Conservation (phyloP, 192 early-diverging fungal species). For the Pilaira anomala region DNA sequence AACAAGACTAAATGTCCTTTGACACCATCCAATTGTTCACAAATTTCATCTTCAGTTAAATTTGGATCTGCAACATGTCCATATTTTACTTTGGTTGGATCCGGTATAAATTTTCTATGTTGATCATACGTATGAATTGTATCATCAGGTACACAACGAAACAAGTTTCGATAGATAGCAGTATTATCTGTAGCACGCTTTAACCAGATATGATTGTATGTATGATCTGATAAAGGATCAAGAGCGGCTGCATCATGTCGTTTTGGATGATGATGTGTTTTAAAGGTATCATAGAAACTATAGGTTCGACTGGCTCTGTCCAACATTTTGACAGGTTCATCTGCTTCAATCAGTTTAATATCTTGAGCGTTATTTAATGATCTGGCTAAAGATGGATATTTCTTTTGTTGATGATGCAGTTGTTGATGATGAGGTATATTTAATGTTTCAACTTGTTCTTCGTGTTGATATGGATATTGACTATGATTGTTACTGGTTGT, state of each 20-base stretch:
- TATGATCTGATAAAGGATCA: slow-evolving; percentile 66
- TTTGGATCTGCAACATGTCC: slow-evolving; percentile 49
- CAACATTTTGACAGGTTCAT: slow-evolving; percentile 41
- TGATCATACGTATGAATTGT: slow-evolving; percentile 56
- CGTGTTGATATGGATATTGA: neutral
- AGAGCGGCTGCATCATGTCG: slow-evolving; percentile 39
- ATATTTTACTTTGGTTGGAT: slow-evolving; percentile 35
- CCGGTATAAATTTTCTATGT: slow-evolving; percentile 44
- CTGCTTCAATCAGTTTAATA: slow-evolving; percentile 23
- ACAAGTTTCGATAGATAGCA: slow-evolving; percentile 64
- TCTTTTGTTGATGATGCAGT: neutral
- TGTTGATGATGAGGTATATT: neutral
- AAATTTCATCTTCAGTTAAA: slow-evolving; percentile 27
- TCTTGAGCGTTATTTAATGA: slow-evolving; percentile 21
- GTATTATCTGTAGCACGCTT: slow-evolving; percentile 63
- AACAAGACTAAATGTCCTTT: slow-evolving; percentile 53
- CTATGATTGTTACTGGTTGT: neutral
- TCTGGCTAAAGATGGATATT: neutral
- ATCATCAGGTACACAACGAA: slow-evolving; percentile 80
- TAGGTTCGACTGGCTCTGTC: slow-evolving; percentile 14
- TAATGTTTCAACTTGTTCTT: neutral
- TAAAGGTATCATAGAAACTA: slow-evolving; percentile 16
- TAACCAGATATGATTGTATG: slow-evolving; percentile 52
- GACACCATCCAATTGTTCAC: slow-evolving; percentile 33
- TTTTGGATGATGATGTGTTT: slow-evolving; percentile 1